These are phyloP conservation scores for Thalassia testudinum DNA, from an alignment of 116 monocot genomes.

Conservation along the genomic window DNA sequence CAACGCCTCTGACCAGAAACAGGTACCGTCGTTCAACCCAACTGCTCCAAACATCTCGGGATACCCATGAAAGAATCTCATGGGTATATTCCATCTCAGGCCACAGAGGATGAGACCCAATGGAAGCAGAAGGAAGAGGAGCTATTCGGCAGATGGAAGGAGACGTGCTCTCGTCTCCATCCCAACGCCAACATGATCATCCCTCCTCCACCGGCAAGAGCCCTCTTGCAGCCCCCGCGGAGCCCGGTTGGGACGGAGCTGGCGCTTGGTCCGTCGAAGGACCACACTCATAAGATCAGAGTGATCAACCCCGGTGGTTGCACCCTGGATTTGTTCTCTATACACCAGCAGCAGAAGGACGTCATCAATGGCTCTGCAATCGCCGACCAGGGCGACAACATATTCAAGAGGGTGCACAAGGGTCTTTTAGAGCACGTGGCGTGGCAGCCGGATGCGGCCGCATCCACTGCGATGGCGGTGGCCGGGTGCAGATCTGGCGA, in stretches of 20 bases:
- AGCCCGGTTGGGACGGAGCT: conserved; percentile 79
- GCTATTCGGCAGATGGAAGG: conserved; percentile 48
- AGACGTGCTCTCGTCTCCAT: conserved; percentile 43
- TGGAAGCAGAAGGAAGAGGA: conserved; percentile 23
- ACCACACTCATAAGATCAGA: background rate
- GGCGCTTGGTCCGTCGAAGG: conserved; percentile 22
- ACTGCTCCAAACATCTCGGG: too few species aligned
- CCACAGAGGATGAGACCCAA: conserved; percentile 30
- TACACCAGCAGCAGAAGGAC: conserved; percentile 9
- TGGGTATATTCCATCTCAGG: conserved; percentile 6
- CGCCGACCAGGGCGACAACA: conserved; percentile 8
- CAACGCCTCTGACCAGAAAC: background rate
- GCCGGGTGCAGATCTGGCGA: conserved; percentile 38
- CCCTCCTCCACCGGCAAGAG: background rate
- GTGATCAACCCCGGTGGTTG: conserved; percentile 11
- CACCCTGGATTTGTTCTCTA: conserved; percentile 16
- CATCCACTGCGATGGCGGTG: conserved; percentile 37
- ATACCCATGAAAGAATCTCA: too few species aligned
- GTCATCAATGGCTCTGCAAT: background rate
- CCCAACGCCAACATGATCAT: conserved; percentile 1
- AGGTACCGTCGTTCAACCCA: background rate
- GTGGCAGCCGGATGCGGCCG: conserved; percentile 81
- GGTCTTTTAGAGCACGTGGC: conserved; percentile 61
- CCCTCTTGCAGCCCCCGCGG: conserved; percentile 12
- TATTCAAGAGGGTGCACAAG: conserved; percentile 59